Percentiles rank a stretch among this genome's conserved stretches.
phyloP scores from a whole-genome alignment of 2,329 filamentous ascomycete genomes.

The Penicillium sp. region DNA sequence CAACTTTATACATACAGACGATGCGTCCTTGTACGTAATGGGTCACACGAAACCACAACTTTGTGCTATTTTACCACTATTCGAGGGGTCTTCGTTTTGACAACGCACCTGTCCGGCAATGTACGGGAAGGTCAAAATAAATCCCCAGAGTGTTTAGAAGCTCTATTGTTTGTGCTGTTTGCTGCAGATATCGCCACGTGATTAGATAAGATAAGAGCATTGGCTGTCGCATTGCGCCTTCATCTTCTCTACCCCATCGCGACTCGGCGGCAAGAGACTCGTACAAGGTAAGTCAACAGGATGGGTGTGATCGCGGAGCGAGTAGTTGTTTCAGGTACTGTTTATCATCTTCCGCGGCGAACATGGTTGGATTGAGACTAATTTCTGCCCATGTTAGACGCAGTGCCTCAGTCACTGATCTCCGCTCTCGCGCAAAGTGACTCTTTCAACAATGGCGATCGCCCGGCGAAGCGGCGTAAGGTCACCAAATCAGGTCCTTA shows the following conservation, averaged over 20 bases:
- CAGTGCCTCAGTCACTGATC: slow-evolving; percentile 24
- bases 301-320: slow-evolving; percentile 13
- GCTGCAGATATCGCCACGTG: slow-evolving; percentile 3
- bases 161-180: not conserved
- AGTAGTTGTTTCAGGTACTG: slow-evolving; percentile 12
- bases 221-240: slow-evolving; percentile 9
- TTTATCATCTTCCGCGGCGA: not conserved
- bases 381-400: slow-evolving; percentile 17
- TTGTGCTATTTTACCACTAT: too few species aligned
- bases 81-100: too few species aligned
- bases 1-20: too few species aligned
- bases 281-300: not conserved
- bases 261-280: not conserved
- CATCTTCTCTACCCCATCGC: not conserved
- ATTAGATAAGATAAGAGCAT: slow-evolving; percentile 5
- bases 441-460: slow-evolving; percentile 15
- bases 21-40: too few species aligned
- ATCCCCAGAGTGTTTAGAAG: not conserved
- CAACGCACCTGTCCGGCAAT: too few species aligned
- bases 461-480: slow-evolving; percentile 36
- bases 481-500: slow-evolving; percentile 13
- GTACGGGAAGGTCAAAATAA: too few species aligned
- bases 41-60: too few species aligned
- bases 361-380: not conserved
- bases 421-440: slow-evolving; percentile 20